Evolutionary conservation across 768 basidiomycete genomes (phyloP), one percentile per base, ranked within the genome.

Genomic region (Phlebiopsis flavidoalba): DNA sequence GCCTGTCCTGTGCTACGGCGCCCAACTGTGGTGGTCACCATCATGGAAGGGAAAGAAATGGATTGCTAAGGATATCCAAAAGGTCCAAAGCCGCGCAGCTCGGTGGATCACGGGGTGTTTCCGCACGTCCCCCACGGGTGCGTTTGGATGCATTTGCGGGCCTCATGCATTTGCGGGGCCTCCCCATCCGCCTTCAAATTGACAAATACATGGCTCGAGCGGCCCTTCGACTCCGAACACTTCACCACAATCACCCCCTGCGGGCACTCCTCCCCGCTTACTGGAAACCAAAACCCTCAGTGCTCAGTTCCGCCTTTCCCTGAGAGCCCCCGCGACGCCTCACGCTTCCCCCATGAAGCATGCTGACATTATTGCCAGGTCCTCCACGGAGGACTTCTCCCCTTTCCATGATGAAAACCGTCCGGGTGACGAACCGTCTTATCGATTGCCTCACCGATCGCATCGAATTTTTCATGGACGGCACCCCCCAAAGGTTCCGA

Each of bases 51-150:
- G 60, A 5, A 45, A 49, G 12, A 51, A 62, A 45, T 62, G 57
- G 58, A 46, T 47, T 24, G 8, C 53, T 7, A 37, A 57, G 1
- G 52, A 51, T 21, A 36, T 67, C 10, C 56, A 61, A 21, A 57
- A 52, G 31, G 64, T 60, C 3, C 66, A 67, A 45, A 51, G 35
- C 43, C 26, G 58, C 3, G 66, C 64, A 1, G 57, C 59, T 11
- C 37, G 61, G 21, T 66, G 67, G 67, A 67, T 66, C 43, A 63
- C 63, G 0, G 63, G 63, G 8, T 58, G 46, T 1, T 67, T 67
- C 45, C 24, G 58, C 8, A 65, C 66, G 14, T 62, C 64, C n/a
- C 66, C 66, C 5, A 49, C 61, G 10, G 58, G 62, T 0, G 62
- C 60, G 5, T 54, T 65, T 57, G 59, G 65, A 19, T n/a, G n/a